Percentiles rank a stretch among this genome's conserved stretches.
Evolutionary conservation across 805 yeast genomes (phyloP).

Genomic region (Hermanozyma aechmeae): DNA sequence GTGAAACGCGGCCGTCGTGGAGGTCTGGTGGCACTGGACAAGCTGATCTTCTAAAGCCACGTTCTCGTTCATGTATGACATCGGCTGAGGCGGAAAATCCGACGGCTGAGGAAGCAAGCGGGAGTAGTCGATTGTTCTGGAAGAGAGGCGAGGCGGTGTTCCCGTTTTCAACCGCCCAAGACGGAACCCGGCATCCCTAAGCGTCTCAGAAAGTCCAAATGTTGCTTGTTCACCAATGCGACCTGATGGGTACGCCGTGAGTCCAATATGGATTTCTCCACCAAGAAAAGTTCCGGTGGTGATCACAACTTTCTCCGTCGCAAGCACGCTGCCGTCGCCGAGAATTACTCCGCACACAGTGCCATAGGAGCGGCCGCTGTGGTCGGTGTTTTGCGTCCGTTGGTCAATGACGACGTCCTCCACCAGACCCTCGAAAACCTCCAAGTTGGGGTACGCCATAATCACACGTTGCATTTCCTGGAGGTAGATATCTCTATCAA

Average conservation of each 20-base stretch:
- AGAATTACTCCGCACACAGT: slow-evolving; percentile 63
- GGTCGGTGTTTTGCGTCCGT: slow-evolving; percentile 9
- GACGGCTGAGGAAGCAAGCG: slow-evolving; percentile 65
- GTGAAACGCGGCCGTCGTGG: slow-evolving; percentile 71
- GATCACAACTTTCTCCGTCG: slow-evolving; percentile 63
- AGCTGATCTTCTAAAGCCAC: slow-evolving; percentile 54
- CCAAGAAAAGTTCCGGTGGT: slow-evolving; percentile 95
- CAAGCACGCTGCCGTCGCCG: slow-evolving; percentile 53
- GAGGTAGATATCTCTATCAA: slow-evolving; percentile 75
- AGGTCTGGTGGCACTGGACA: slow-evolving; percentile 65
- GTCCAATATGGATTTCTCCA: slow-evolving; percentile 91
- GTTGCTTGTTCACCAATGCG: slow-evolving; percentile 90
- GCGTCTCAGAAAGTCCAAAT: slow-evolving; percentile 75
- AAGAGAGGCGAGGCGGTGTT: slow-evolving; percentile 85
- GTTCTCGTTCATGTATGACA: slow-evolving; percentile 71
- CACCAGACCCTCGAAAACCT: slow-evolving; percentile 65
- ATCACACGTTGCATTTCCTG: slow-evolving; percentile 70
- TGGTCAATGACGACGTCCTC: slow-evolving; percentile 68
- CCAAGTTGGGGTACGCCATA: slow-evolving; percentile 43
- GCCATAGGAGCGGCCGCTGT: slow-evolving; percentile 35
- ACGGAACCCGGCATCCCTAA: slow-evolving; percentile 66
- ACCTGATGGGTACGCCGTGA: slow-evolving; percentile 77
- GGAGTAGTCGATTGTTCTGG: slow-evolving; percentile 59
- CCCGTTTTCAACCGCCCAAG: slow-evolving; percentile 93
- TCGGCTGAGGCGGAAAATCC: slow-evolving; percentile 79